Conservation (phyloP, 208 protist species). For the Naegleria lovaniensis region DNA sequence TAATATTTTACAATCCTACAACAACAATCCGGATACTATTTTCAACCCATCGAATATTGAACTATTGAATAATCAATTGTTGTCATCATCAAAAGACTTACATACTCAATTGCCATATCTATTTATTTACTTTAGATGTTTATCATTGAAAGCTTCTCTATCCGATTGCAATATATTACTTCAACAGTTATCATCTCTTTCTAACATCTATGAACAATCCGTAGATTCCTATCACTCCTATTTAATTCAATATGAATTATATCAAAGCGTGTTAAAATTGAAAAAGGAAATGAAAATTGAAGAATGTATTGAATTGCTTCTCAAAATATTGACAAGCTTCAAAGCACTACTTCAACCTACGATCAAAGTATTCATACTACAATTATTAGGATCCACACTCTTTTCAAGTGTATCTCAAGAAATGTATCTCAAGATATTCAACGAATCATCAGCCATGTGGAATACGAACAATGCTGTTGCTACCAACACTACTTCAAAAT, state of each 20-base stretch:
- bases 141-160: neutral
- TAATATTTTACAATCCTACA: neutral
- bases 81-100: neutral
- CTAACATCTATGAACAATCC: neutral
- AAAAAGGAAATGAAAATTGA: neutral
- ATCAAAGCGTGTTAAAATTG: neutral
- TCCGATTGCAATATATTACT: neutral
- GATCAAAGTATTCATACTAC: neutral
- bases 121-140: neutral
- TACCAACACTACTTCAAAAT: no score
- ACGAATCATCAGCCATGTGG: no score
- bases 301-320: neutral
- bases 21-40: neutral
- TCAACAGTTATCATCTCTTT: neutral
- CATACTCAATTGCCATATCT: neutral
- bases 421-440: no score
- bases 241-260: neutral
- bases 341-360: neutral
- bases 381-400: neutral
- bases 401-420: no score
- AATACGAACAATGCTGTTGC: no score
- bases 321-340: neutral
- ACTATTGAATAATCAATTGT: neutral
- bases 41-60: neutral
- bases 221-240: neutral